Evolutionary conservation across 371 early-diverging fungal genomes (phyloP), one percentile per base, ranked within the genome.

Genomic region (Mortierella sp.): DNA sequence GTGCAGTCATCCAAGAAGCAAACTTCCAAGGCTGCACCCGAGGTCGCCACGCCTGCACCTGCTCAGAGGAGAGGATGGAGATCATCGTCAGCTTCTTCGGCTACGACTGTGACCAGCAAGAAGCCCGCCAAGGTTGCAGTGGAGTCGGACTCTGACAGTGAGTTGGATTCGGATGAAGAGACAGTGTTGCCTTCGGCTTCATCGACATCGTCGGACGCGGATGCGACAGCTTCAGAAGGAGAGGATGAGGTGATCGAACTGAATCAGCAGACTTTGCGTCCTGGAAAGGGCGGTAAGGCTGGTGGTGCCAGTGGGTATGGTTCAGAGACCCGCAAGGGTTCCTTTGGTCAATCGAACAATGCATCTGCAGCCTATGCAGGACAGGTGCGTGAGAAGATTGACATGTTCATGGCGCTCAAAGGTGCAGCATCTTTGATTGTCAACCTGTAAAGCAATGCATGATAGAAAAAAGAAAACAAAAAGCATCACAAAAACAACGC

Each of bases 381-480:
- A 14, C 68, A 74, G 39, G 63, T 61, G 21, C 77, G 77, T 9
- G 70, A 76, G 47, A 68, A 69, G 58, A 76, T 76, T 55, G 70
- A 61, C 47, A 68, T 76, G 66, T 65, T 76, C 24, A 69, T 69
- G 59, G 77, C 77, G 0, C 63, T 76, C 57, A 64, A 62, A 43
- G 77, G 77, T n/a, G 70, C 77, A 0, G 77, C 77, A 6, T 76
- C 77, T 37, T 54, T 76, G 56, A 29, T 76, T 7, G 69, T 60
- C 22, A 69, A 51, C 39, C 31, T 69, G 54, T 76, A 50, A 16
- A 61, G 7, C 4, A 55, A 21, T 37, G n/a, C 44, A 53, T 16
- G 16, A 44, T 21, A 49, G 9, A 55, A 41, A 39, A 48, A 41
- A 48, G 44, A 5, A 43, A 43, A 14, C 5, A 16, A 43, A 43